phyloP scores from a whole-genome alignment of 345 rosid genomes.

The Rhodomyrtus tomentosa region DNA sequence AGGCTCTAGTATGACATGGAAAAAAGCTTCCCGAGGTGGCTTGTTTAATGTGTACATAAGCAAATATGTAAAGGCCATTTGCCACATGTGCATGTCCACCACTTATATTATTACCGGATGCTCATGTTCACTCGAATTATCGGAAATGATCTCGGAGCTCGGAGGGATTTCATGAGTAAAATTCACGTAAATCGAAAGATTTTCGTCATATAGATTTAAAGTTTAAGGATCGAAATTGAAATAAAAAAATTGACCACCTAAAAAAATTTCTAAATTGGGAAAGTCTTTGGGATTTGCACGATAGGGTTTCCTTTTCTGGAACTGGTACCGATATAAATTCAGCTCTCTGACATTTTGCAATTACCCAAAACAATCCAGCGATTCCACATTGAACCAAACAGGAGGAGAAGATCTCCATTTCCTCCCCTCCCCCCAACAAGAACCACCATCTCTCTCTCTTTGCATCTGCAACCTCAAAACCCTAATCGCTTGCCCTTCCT shows the following conservation, averaged over 20 bases:
- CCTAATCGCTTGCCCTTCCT: neutral
- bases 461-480: neutral
- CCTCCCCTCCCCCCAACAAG: neutral
- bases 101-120: accelerated
- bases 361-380: neutral
- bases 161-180: neutral
- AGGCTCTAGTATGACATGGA: neutral
- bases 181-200: neutral
- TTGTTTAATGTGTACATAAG: neutral
- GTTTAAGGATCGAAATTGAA: neutral
- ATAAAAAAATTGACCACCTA: neutral
- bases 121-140: neutral
- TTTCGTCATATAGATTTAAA: no score
- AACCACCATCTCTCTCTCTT: neutral
- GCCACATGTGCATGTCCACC: accelerated
- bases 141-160: accelerated
- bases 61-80: neutral
- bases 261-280: neutral
- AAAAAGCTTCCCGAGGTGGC: neutral
- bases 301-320: neutral
- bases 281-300: neutral
- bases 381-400: neutral
- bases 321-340: neutral
- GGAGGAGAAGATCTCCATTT: neutral
- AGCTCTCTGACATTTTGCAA: neutral